Base-by-base conservation (phyloP, 106 monocot genomes). In the Apostasia shenzhenica region DNA sequence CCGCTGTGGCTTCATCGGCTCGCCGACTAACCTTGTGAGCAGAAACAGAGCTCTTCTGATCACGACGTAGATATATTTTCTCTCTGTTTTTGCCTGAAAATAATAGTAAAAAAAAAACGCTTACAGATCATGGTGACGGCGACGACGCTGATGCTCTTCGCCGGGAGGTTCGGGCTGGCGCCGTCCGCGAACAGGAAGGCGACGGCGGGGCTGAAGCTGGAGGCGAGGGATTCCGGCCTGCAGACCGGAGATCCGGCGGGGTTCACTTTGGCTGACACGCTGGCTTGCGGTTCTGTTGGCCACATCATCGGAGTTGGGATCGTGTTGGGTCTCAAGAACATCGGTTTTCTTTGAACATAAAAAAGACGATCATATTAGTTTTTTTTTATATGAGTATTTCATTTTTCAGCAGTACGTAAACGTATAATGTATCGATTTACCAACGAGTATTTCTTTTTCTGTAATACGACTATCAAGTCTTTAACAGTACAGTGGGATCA, bases 241-340 rank as follows among this genome's bases (percentile, higher is more conserved):
- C 95, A 95, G 88, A 95, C 95, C 6, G 91, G 91, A 14, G 95
- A 95, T 68, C 95, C 95, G 4, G 89, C 95, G 4, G 91, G 95
- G n/a, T 95, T 95, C 91, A 95, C 95, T 67, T 66, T 95, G 6
- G 91, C 95, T 0, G 95, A 95, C 69, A 95, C 91, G 10, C 71
- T 95, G 76, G 95, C 91, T 1, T 95, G 95, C 47, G 91, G 95
- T 1, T 0, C 55, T 1, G 91, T 95, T 5, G 95, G 95, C 8
- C 95, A 95, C 81, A 91, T 91, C 55, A 57, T 95, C 13, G 91
- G 95, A 7, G 91, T 95, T 26, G 91, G 95, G 37, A 50, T 84
- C 9, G 95, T 95, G 12, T 67, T 95, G 74, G 95, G 95, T 0
- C 86, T 91, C 63, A 91, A 92, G 86, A 89, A 77, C 80, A 60